Percentiles rank a stretch among this genome's conserved stretches.
These are phyloP conservation scores for Trichosporon sp. DNA, from an alignment of 1,284 basidiomycete genomes.

Conservation along the genomic window DNA sequence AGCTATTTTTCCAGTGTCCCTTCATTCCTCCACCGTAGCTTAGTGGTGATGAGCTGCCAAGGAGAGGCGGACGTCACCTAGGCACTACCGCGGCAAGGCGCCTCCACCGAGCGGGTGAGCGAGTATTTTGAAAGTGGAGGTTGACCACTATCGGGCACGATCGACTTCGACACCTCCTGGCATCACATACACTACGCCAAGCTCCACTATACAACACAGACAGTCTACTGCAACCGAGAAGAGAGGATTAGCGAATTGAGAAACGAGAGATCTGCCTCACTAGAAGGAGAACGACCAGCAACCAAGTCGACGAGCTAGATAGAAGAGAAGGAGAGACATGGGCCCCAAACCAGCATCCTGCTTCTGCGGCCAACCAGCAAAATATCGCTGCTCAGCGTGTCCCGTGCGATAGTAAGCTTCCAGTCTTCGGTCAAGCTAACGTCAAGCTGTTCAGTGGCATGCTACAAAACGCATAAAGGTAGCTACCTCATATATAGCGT, in stretches of 20 bases:
- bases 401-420: constrained; percentile 39
- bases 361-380: constrained; percentile 34
- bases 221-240: too few species aligned
- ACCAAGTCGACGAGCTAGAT: background rate
- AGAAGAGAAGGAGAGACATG: background rate
- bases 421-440: background rate
- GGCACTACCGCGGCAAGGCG: too few species aligned
- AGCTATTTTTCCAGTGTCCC: background rate
- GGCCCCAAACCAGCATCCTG: constrained; percentile 20
- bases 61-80: background rate
- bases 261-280: too few species aligned
- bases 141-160: too few species aligned
- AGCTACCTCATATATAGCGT: background rate
- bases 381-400: constrained; percentile 44
- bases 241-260: background rate
- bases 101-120: too few species aligned
- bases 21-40: too few species aligned
- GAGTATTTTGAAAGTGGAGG: too few species aligned
- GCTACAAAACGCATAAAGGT: constrained; percentile 47
- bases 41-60: too few species aligned
- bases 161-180: too few species aligned
- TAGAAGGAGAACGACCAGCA: too few species aligned
- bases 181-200: too few species aligned
- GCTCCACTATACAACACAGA: too few species aligned
- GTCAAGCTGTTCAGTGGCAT: constrained; percentile 45